These are phyloP conservation scores for Pythium plurisporium DNA, from an alignment of 352 stramenopile species.

Conservation along the genomic window DNA sequence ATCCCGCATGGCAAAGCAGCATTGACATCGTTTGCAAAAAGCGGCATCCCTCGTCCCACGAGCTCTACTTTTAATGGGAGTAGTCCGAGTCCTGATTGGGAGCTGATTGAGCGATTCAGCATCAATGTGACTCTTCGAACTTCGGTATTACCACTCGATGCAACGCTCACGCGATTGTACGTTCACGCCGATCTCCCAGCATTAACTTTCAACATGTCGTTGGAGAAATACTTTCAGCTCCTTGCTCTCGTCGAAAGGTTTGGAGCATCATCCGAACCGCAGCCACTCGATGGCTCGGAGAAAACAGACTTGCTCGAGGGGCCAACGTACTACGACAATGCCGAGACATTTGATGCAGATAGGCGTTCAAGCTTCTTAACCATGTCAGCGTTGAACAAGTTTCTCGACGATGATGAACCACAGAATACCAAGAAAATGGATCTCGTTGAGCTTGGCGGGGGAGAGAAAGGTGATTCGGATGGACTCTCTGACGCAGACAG, in stretches of 20 bases:
- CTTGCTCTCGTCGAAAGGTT: constrained; percentile 58
- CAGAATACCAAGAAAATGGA: constrained; percentile 23
- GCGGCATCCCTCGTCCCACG: constrained; percentile 3
- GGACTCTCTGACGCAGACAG: constrained; percentile 69
- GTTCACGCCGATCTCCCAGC: constrained; percentile 78
- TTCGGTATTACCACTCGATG: constrained; percentile 80
- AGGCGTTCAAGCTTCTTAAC: constrained; percentile 41
- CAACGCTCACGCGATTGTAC: constrained; percentile 78
- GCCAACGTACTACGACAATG: constrained; percentile 23
- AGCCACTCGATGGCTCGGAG: neutral
- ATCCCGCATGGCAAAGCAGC: constrained; percentile 51
- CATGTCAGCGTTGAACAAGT: constrained; percentile 43
- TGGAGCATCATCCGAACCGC: constrained; percentile 3
- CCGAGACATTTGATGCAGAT: constrained; percentile 21
- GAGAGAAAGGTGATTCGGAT: constrained; percentile 35
- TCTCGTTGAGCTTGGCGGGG: constrained; percentile 6
- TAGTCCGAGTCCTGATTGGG: constrained; percentile 54
- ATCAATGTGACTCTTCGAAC: constrained; percentile 84
- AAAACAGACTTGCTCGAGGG: neutral
- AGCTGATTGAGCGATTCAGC: constrained; percentile 81
- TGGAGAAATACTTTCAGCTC: constrained; percentile 82
- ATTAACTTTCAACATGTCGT: constrained; percentile 79
- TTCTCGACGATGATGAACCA: constrained; percentile 37
- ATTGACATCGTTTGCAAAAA: neutral
- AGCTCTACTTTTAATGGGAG: constrained; percentile 7